A percentile compares a stretch with the other conserved stretches of the same genome.
Conservation (phyloP, 192 early-diverging fungal genomes). For the Pilaira anomala region DNA sequence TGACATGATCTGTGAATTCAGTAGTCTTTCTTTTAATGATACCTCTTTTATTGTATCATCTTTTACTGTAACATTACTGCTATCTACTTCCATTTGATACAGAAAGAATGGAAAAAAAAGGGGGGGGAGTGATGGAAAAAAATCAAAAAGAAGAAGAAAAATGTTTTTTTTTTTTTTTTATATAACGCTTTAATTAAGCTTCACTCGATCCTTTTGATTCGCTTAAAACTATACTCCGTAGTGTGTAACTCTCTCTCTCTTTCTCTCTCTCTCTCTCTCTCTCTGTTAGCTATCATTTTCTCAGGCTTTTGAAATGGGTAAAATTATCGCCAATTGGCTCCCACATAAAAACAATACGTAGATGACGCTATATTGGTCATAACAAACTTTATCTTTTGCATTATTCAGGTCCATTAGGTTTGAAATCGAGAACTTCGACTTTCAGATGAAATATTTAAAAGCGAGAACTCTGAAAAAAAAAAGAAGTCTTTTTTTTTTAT, state of each 20-base stretch:
- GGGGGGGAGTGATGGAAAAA: too few relatives aligned
- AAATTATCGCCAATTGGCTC: slow-evolving; percentile 78
- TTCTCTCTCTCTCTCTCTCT: slow-evolving; percentile 64
- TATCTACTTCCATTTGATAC: background rate
- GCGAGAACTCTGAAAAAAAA: too few relatives aligned
- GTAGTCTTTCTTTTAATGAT: background rate
- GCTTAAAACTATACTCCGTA: slow-evolving; percentile 85
- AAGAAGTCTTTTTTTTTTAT: too few relatives aligned
- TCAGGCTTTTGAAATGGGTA: slow-evolving; percentile 36
- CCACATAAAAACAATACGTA: slow-evolving; percentile 56
- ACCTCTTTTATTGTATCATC: too few relatives aligned
- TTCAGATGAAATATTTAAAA: too few relatives aligned
- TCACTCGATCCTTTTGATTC: slow-evolving; percentile 78
- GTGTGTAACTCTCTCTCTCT: slow-evolving; percentile 81
- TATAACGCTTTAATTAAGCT: background rate
- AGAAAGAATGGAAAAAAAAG: background rate
- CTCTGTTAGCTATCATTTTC: background rate
- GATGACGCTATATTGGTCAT: too few relatives aligned
- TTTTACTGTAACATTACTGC: background rate
- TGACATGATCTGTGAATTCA: slow-evolving; percentile 5
- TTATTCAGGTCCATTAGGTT: too few relatives aligned
- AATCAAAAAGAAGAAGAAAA: background rate
- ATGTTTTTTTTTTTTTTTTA: background rate
- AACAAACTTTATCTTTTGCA: too few relatives aligned
- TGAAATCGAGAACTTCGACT: too few relatives aligned